phyloP scores from a whole-genome alignment of 2,329 filamentous ascomycete genomes.

The Diaporthe sp. region DNA sequence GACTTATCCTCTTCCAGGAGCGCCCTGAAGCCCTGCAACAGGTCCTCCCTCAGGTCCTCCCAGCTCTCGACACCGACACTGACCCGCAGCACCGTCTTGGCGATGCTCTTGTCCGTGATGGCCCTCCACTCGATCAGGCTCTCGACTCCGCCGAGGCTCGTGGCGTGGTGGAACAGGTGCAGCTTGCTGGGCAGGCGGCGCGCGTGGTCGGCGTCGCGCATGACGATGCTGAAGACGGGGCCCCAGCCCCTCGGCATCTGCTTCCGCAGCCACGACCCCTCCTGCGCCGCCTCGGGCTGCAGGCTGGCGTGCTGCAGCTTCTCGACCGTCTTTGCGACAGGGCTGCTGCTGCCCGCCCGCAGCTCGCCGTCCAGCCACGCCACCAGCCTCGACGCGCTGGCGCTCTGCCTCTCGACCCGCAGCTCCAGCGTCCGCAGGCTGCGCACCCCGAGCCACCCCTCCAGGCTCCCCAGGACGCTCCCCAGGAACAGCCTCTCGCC shows the following conservation, averaged over 20 bases:
- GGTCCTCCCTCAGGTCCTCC: conserved; percentile 85
- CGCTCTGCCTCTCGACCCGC: conserved; percentile 81
- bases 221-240: conserved; percentile 84
- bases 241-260: conserved; percentile 96
- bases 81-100: conserved; percentile 79
- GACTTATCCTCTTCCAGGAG: conserved; percentile 54
- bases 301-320: conserved; percentile 82
- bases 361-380: conserved; percentile 74
- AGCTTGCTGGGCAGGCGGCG: conserved; percentile 81
- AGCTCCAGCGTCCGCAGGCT: conserved; percentile 89
- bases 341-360: conserved; percentile 47
- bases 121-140: conserved; percentile 96
- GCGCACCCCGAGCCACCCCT: conserved; percentile 91
- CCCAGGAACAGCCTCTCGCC: conserved; percentile 83
- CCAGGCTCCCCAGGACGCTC: conserved; percentile 87
- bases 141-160: conserved; percentile 93
- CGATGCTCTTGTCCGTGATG: conserved; percentile 84
- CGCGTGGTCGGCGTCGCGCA: conserved; percentile 72
- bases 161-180: conserved; percentile 91
- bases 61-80: conserved; percentile 90
- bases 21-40: conserved; percentile 74
- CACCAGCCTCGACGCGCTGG: conserved; percentile 77
- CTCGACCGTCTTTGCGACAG: conserved; percentile 67
- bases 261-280: conserved; percentile 77
- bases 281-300: conserved; percentile 73